These are phyloP conservation scores for Myrica gale DNA, from an alignment of 306 rosid genomes.

Conservation along the genomic window DNA sequence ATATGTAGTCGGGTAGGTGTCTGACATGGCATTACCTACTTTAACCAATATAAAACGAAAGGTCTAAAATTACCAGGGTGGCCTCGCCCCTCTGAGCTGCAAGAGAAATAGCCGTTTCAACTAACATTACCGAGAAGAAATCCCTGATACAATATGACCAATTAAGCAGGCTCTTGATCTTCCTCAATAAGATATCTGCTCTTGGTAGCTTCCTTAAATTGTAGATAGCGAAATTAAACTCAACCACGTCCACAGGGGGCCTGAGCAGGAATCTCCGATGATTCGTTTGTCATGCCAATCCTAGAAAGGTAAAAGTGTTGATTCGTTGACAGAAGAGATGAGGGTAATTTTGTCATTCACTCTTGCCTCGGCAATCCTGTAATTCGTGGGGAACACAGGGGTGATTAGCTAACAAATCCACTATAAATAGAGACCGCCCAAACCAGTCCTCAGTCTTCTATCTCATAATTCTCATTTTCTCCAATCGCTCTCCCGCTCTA, in stretches of 20 bases:
- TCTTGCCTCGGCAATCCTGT: background rate
- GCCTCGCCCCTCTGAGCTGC: no score
- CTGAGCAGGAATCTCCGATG: background rate
- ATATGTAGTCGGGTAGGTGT: no score
- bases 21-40: no score
- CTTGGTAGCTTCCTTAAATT: no score
- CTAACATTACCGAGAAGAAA: no score
- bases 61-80: no score
- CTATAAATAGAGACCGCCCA: slow-evolving; percentile 36
- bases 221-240: no score
- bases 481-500: background rate
- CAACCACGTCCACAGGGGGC: background rate
- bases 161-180: no score
- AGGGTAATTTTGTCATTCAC: slow-evolving; percentile 24
- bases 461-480: background rate
- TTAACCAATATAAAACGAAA: no score
- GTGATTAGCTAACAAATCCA: background rate
- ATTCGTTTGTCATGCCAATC: slow-evolving; percentile 16
- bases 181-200: no score
- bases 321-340: background rate
- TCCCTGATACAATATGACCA: no score
- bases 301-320: background rate
- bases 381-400: slow-evolving; percentile 2
- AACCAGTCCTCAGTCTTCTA: slow-evolving; percentile 6
- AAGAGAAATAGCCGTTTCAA: no score